A percentile compares a stretch with the other conserved stretches of the same genome.
Conservation (phyloP, 148 eudicot species). For the Linanthus parryae region DNA sequence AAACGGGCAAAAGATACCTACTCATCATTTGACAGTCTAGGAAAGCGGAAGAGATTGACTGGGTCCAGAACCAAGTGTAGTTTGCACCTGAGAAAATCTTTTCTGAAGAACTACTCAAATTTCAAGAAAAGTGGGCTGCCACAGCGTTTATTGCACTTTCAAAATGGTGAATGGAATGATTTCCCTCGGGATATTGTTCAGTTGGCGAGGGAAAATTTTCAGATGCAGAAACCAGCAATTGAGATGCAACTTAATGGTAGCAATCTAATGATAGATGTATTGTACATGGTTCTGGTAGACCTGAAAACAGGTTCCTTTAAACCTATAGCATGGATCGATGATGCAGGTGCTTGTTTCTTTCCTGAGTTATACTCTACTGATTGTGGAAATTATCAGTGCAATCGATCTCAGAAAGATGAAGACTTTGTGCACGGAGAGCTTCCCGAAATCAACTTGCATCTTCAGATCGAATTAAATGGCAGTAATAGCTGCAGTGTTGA, state of each 20-base stretch:
- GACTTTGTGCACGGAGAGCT: constrained; percentile 10
- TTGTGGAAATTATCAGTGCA: constrained; percentile 5
- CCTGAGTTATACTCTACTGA: constrained; percentile 17
- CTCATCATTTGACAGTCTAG: constrained; percentile 15
- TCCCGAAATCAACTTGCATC: constrained; percentile 26
- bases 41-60: constrained; percentile 27
- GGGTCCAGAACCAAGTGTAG: constrained; percentile 19
- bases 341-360: constrained; percentile 24
- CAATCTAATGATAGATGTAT: constrained; percentile 27
- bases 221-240: constrained; percentile 22
- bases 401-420: constrained; percentile 2
- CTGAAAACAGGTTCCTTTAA: constrained; percentile 24
- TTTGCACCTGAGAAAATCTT: constrained; percentile 5
- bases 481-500: constrained; percentile 14
- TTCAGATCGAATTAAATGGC: constrained; percentile 31
- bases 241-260: constrained; percentile 17
- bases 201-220: constrained; percentile 20
- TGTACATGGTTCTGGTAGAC: constrained; percentile 30
- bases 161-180: constrained; percentile 29
- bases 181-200: constrained; percentile 22
- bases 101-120: constrained; percentile 21
- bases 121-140: constrained; percentile 28
- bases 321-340: constrained; percentile 42
- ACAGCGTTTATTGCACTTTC: constrained; percentile 24
- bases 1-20: constrained; percentile 6